Base-by-base conservation (phyloP, 306 rosid genomes). In the Dalbergia cochinchinensis region DNA sequence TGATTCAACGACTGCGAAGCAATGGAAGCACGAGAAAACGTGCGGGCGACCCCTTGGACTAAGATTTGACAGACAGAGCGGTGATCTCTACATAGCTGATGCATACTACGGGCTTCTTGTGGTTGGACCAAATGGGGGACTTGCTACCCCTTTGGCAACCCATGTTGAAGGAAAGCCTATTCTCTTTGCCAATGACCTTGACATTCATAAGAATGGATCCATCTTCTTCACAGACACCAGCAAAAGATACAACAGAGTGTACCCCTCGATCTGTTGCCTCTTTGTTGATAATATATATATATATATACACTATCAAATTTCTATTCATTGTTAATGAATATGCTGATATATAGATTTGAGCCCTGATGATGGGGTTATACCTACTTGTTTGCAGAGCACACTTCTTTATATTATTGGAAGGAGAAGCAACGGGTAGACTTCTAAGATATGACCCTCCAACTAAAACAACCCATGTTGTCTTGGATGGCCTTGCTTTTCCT, bases 391-490 rank as follows among this genome's bases (percentile, higher is more conserved):
- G 77, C 78, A 95, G 97, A 67, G 80, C 84, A 0, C 98, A 95
- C 55, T 83, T 95, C 74, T 86, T 93, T 71, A 90, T 93, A 55
- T 69, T 95, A 66, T 83, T 95, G 82, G 98, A 95, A 93, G 99
- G 98, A 73, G 98, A 95, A 88, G 83, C 97, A n/a, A 91, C 96
- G 0, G 97, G 98, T 8, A 90, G 99, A 87, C 96, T 93, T 72
- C 87, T 90, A 0, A 89, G 98, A 84, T 95, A 92, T 79, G 99
- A 95, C 57, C 99, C 98, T 75, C 86, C 89, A 4, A 92, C 97
- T 14, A 89, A 91, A 89, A 84, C 91, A 72, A 95, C 98, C 11
- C 92, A 87, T 59, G 85, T 91, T 84, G 94, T 95, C 8, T 83
- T 95, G 84, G 92, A 91, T 58, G 96, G 98, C 5, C 92, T 95